phyloP scores from a whole-genome alignment of 2,329 filamentous ascomycete genomes.

The Hymenoscyphus occultus region DNA sequence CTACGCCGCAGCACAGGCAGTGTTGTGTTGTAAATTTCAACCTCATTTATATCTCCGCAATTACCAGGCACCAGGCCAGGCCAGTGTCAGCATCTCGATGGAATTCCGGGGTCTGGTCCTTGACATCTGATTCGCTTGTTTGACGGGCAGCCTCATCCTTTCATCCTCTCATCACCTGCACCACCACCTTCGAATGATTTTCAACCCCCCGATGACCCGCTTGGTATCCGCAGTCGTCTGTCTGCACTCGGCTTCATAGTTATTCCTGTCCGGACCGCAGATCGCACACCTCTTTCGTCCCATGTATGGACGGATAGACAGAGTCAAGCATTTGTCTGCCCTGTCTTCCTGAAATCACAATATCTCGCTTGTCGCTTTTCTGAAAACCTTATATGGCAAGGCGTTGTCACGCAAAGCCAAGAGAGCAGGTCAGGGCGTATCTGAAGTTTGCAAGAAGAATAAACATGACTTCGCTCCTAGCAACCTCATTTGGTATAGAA shows the following conservation, averaged over 20 bases:
- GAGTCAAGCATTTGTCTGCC: not conserved
- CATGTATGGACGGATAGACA: not conserved
- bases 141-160: not conserved
- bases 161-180: slow-evolving; percentile 2
- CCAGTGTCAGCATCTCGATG: not conserved
- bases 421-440: not conserved
- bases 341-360: not conserved
- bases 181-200: not conserved
- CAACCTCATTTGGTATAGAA: slow-evolving; percentile 1
- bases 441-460: not conserved
- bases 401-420: slow-evolving; percentile 1
- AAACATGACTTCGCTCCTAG: not conserved
- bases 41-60: slow-evolving; percentile 1
- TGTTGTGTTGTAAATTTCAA: not conserved
- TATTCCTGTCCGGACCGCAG: not conserved
- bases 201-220: not conserved
- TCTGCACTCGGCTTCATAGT: slow-evolving; percentile 1
- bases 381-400: not conserved
- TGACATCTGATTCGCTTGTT: slow-evolving; percentile 3
- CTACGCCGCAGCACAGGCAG: slow-evolving; percentile 14
- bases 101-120: not conserved
- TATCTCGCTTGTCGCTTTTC: slow-evolving; percentile 3
- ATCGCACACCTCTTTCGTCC: not conserved
- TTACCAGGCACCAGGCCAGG: slow-evolving; percentile 3
- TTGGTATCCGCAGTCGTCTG: not conserved